phyloP scores from a whole-genome alignment of 495 filamentous ascomycete genomes.

The Aspergillus egyptiacus region DNA sequence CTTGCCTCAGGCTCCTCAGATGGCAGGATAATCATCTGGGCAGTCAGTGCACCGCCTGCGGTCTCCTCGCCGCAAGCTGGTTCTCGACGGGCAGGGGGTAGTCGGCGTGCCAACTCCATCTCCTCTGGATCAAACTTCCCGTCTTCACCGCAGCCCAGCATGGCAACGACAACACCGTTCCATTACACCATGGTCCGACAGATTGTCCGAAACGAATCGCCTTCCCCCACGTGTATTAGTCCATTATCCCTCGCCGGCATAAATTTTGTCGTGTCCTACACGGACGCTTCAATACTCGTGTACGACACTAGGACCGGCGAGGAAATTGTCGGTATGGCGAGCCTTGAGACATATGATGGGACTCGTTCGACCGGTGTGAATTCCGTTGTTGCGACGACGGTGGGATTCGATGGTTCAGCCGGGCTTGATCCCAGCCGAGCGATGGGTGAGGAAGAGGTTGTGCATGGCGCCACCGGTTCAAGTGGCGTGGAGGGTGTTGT shows the following conservation, averaged over 20 bases:
- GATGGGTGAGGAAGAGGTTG: constrained; percentile 59
- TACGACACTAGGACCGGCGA: constrained; percentile 90
- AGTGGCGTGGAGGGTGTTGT: constrained; percentile 86
- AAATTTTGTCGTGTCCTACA: constrained; percentile 87
- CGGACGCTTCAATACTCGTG: constrained; percentile 81
- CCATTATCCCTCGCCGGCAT: constrained; percentile 81
- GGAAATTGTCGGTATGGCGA: constrained; percentile 86
- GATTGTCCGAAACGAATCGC: constrained; percentile 64
- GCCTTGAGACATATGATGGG: constrained; percentile 85
- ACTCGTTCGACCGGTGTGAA: constrained; percentile 81
- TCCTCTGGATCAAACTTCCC: constrained; percentile 87
- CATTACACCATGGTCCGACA: constrained; percentile 72
- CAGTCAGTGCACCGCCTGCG: constrained; percentile 85
- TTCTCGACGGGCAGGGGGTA: constrained; percentile 60
- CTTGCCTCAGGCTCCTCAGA: constrained; percentile 91
- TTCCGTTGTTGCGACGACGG: constrained; percentile 80
- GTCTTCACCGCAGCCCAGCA: constrained; percentile 80
- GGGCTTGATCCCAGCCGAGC: constrained; percentile 59
- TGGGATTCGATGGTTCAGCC: constrained; percentile 65
- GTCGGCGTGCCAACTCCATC: constrained; percentile 80
- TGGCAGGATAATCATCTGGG: constrained; percentile 89
- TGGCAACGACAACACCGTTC: constrained; percentile 63
- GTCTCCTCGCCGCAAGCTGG: constrained; percentile 72
- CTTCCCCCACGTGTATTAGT: constrained; percentile 86
- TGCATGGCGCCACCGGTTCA: constrained; percentile 76